phyloP scores from a whole-genome alignment of 139 green algal genomes.

The Nannochloris sp. region DNA sequence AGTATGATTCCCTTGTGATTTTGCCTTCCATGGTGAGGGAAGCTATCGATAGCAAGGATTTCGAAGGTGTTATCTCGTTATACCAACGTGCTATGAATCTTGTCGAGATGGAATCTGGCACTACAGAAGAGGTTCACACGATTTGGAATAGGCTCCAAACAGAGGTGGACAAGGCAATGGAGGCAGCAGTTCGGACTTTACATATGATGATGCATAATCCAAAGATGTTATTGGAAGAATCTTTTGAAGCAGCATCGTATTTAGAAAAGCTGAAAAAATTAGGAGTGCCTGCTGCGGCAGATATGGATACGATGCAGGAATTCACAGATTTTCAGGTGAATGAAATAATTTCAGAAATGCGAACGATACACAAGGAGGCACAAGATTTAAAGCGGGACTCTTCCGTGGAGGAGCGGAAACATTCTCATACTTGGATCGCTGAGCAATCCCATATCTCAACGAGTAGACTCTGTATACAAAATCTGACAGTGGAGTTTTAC shows the following conservation, averaged over 20 bases:
- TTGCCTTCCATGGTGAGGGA: conserved; percentile 46
- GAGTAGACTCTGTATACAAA: too few species aligned
- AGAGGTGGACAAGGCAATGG: conserved; percentile 12
- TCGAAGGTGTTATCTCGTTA: conserved; percentile 14
- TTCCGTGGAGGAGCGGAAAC: neutral
- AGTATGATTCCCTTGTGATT: conserved; percentile 56
- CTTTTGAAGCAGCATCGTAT: neutral
- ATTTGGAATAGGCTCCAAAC: conserved; percentile 5
- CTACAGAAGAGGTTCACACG: neutral
- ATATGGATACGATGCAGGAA: neutral
- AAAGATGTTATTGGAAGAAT: neutral
- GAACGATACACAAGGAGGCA: neutral
- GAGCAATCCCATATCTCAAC: too few species aligned
- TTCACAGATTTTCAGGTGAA: conserved; percentile 6
- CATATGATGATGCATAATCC: neutral
- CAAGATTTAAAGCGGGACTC: neutral
- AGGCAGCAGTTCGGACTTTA: conserved; percentile 7
- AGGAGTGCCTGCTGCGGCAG: conserved; percentile 1
- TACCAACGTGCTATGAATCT: conserved; percentile 10
- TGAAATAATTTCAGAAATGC: neutral
- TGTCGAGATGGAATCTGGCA: neutral
- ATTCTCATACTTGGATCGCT: too few species aligned
- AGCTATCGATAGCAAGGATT: conserved; percentile 28
- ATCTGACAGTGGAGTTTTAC: too few species aligned
- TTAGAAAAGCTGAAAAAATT: neutral